Evolutionary conservation across 208 protist species (phyloP), one percentile per base, ranked within the genome.

Genomic region (Vickermania ingenoplastis): DNA sequence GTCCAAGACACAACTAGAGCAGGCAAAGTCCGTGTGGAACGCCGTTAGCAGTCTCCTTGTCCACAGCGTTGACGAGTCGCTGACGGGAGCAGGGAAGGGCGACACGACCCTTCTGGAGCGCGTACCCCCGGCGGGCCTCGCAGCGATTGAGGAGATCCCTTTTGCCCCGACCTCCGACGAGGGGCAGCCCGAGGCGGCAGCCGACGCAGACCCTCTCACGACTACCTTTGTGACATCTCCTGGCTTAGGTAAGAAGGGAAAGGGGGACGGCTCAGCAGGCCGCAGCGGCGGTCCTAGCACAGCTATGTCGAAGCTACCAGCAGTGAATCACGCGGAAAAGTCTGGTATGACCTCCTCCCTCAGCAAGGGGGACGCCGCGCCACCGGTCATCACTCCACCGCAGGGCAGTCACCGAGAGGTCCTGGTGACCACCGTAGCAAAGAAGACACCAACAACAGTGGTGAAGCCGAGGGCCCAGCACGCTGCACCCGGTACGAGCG

Each of bases 11-110:
- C 55, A 69, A 28, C 31, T 69, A n/a, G 63, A 69, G 45, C 53
- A 69, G 29, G 63, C 63, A 17, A 22, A 41, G 54, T 17, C 23
- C 4, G 51, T 69, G n/a, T 69, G 63, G 63, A 50, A 61, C 14
- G 63, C 63, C 3, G 28, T 69, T 21, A 67, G 62, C 45, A 45
- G n/a, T 31, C 26, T 67, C 13, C 26, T 41, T 14, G 29, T 25
- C 21, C 27, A 41, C 24, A 25, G 23, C 23, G 23, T 7, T 55
- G 51, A 25, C 30, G n/a, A n/a, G n/a, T n/a, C n/a, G n/a, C n/a
- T n/a, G n/a, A n/a, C n/a, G n/a, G n/a, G n/a, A n/a, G n/a, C n/a
- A n/a, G n/a, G n/a, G n/a, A n/a, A n/a, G n/a, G n/a, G n/a, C n/a
- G n/a, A n/a, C n/a, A n/a, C n/a, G n/a, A n/a, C n/a, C n/a, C n/a